Percentiles rank a stretch among this genome's conserved stretches.
Evolutionary conservation across 495 filamentous ascomycete species (phyloP).

Genomic region (Xylaria bambusicola): DNA sequence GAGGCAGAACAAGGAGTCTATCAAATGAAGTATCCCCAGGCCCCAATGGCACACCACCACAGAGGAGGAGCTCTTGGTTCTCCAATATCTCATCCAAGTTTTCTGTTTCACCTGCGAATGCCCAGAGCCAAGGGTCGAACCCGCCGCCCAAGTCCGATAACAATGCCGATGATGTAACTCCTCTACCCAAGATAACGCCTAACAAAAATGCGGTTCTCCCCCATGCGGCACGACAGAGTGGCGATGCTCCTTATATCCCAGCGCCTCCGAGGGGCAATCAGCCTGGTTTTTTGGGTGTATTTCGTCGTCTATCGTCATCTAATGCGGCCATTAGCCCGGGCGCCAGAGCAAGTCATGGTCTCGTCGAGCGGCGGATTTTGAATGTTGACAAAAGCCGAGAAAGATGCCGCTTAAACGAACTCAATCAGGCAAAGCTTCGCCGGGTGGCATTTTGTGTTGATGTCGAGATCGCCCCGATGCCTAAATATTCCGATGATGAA

Average conservation of each 20-base stretch:
- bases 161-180: slow-evolving; percentile 49
- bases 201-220: slow-evolving; percentile 56
- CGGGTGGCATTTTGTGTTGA: slow-evolving; percentile 95
- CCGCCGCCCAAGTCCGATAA: slow-evolving; percentile 48
- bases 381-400: slow-evolving; percentile 82
- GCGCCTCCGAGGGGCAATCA: slow-evolving; percentile 64
- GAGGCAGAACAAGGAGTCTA: slow-evolving; percentile 25
- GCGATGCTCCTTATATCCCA: slow-evolving; percentile 64
- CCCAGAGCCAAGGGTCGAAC: slow-evolving; percentile 45
- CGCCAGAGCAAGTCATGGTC: slow-evolving; percentile 47
- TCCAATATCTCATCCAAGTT: slow-evolving; percentile 92
- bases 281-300: slow-evolving; percentile 76
- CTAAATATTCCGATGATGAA: slow-evolving; percentile 55
- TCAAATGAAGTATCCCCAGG: slow-evolving; percentile 22
- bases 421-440: slow-evolving; percentile 78
- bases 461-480: slow-evolving; percentile 82
- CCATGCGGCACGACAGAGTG: slow-evolving; percentile 49
- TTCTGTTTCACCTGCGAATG: slow-evolving; percentile 62
- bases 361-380: slow-evolving; percentile 77
- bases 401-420: slow-evolving; percentile 73
- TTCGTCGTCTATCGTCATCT: slow-evolving; percentile 79
- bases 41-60: slow-evolving; percentile 34
- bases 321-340: slow-evolving; percentile 47
- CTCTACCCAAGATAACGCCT: slow-evolving; percentile 55
- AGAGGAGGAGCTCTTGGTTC: slow-evolving; percentile 83